Evolutionary conservation across 805 yeast genomes (phyloP).

Genomic region (Komagataella pseudopastoris): DNA sequence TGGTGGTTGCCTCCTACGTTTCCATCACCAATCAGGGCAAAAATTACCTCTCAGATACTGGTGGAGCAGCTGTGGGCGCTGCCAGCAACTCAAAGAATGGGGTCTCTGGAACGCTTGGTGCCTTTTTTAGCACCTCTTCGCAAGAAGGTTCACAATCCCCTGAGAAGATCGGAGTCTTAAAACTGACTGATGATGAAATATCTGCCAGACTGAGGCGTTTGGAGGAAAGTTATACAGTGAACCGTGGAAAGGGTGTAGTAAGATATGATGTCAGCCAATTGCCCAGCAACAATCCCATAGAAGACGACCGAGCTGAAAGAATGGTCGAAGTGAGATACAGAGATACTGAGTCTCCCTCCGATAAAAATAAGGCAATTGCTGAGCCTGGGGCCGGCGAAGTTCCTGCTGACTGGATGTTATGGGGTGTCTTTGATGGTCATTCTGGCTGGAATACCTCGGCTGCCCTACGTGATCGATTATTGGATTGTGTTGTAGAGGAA

Average conservation of each 20-base stretch:
- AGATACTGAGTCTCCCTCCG: slow-evolving; percentile 36
- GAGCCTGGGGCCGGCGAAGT: slow-evolving; percentile 6
- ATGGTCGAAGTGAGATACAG: slow-evolving; percentile 64
- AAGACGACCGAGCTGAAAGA: slow-evolving; percentile 84
- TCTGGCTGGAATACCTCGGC: slow-evolving; percentile 91
- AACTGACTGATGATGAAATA: slow-evolving; percentile 59
- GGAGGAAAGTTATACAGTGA: slow-evolving; percentile 72
- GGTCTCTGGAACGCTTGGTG: slow-evolving; percentile 1
- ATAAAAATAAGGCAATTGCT: slow-evolving; percentile 6
- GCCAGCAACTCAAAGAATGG: slow-evolving; percentile 2
- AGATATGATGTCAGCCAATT: slow-evolving; percentile 85
- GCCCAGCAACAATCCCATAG: slow-evolving; percentile 87
- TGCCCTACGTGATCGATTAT: slow-evolving; percentile 68
- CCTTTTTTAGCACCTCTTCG: slow-evolving; percentile 28
- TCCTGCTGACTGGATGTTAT: slow-evolving; percentile 77
- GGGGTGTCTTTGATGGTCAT: slow-evolving; percentile 95
- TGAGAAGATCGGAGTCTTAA: slow-evolving; percentile 39
- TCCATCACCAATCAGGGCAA: slow-evolving; percentile 10
- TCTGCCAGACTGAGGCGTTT: slow-evolving; percentile 50
- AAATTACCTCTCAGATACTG: slow-evolving; percentile 16
- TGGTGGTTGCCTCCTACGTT: slow-evolving; percentile 19
- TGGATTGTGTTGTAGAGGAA: slow-evolving; percentile 66
- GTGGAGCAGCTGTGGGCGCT: slow-evolving; percentile 2
- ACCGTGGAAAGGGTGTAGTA: slow-evolving; percentile 76
- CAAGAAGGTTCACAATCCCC: slow-evolving; percentile 21